phyloP scores from a whole-genome alignment of 1,284 basidiomycete genomes.

The Golubevia sp. region DNA sequence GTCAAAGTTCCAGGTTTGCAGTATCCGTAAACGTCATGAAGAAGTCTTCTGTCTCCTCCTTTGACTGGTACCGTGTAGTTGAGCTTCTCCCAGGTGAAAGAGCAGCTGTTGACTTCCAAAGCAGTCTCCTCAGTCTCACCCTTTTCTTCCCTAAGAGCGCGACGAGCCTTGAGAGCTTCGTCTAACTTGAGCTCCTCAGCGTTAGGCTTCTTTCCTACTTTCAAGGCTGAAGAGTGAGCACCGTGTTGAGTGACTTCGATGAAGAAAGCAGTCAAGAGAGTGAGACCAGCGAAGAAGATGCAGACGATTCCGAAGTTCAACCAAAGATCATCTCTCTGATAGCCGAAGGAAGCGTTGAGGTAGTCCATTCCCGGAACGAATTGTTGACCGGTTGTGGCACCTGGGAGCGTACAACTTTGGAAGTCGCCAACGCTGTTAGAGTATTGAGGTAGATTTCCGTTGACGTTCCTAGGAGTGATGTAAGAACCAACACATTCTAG shows the following conservation, averaged over 20 bases:
- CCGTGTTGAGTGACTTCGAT: constrained; percentile 29
- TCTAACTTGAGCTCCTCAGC: constrained; percentile 38
- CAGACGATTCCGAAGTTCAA: constrained; percentile 36
- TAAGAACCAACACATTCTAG: constrained; percentile 26
- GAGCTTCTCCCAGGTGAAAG: constrained; percentile 29
- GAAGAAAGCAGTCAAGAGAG: constrained; percentile 17
- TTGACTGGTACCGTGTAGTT: constrained; percentile 35
- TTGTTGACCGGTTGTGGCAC: constrained; percentile 16
- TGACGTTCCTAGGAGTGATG: constrained; percentile 26
- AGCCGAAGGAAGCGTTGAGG: constrained; percentile 27
- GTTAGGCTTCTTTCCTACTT: constrained; percentile 30
- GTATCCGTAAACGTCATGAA: constrained; percentile 46
- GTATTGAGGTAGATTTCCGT: constrained; percentile 12
- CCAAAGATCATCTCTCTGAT: constrained; percentile 16
- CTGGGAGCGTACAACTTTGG: constrained; percentile 32
- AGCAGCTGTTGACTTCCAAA: constrained; percentile 25
- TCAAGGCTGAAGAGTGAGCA: constrained; percentile 13
- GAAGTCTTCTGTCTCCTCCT: constrained; percentile 38
- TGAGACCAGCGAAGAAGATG: constrained; percentile 34
- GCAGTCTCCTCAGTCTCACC: constrained; percentile 8
- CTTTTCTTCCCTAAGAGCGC: constrained; percentile 11
- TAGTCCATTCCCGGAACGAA: constrained; percentile 27
- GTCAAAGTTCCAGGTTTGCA: constrained; percentile 45
- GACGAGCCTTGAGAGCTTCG: constrained; percentile 25
- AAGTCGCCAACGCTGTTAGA: constrained; percentile 12